These are phyloP conservation scores for Calonectria henricotiae DNA, from an alignment of 2,329 filamentous ascomycete genomes.

Conservation along the genomic window DNA sequence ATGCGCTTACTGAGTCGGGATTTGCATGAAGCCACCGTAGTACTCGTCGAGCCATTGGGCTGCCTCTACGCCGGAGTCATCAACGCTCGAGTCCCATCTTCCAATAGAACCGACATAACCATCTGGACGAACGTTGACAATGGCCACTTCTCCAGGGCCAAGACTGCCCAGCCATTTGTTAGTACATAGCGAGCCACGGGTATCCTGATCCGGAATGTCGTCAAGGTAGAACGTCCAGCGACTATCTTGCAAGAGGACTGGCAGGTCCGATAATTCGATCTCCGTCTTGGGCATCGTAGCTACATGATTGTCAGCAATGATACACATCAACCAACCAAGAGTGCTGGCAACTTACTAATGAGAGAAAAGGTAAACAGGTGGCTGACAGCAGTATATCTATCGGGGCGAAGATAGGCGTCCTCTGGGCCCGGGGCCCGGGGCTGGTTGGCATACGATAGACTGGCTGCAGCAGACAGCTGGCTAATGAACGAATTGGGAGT, in stretches of 20 bases:
- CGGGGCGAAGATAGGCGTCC: slow-evolving; percentile 78
- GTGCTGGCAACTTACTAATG: slow-evolving; percentile 69
- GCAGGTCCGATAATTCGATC: slow-evolving; percentile 78
- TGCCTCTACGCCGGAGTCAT: slow-evolving; percentile 68
- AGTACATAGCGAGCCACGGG: slow-evolving; percentile 70
- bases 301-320: slow-evolving; percentile 49
- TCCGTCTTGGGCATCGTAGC: slow-evolving; percentile 74
- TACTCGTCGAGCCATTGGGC: slow-evolving; percentile 72
- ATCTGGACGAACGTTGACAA: slow-evolving; percentile 81
- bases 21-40: slow-evolving; percentile 70
- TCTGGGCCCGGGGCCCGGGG: slow-evolving; percentile 72
- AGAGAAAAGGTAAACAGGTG: slow-evolving; percentile 79
- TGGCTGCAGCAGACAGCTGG: slow-evolving; percentile 73
- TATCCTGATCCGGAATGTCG: slow-evolving; percentile 72
- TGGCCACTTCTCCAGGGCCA: slow-evolving; percentile 71
- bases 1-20: slow-evolving; percentile 57
- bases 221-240: slow-evolving; percentile 83
- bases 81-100: slow-evolving; percentile 68
- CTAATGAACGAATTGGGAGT: slow-evolving; percentile 71
- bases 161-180: slow-evolving; percentile 80
- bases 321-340: too few relatives aligned
- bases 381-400: slow-evolving; percentile 79
- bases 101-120: slow-evolving; percentile 81
- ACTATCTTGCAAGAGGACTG: slow-evolving; percentile 74
- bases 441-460: slow-evolving; percentile 74